Evolutionary conservation across 139 green algal species (phyloP).

Genomic region (Tetraselmis chui): DNA sequence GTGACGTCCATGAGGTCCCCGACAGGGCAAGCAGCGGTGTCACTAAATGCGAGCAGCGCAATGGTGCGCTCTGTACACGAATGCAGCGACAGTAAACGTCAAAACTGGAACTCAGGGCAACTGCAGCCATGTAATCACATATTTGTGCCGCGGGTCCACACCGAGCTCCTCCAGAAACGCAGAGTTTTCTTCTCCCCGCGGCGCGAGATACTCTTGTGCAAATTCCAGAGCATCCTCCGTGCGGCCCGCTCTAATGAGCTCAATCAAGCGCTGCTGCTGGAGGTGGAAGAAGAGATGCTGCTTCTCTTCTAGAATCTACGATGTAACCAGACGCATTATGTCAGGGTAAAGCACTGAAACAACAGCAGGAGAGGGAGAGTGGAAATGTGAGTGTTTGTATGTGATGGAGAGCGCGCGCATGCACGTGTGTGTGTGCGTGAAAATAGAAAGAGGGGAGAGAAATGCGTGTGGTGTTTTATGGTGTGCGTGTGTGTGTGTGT

Average conservation of each 20-base stretch:
- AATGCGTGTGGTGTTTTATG: too few relatives aligned
- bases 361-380: not conserved
- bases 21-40: constrained; percentile 61
- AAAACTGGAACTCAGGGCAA: not conserved
- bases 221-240: constrained; percentile 81
- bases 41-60: constrained; percentile 89
- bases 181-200: constrained; percentile 80
- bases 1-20: constrained; percentile 75
- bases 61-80: constrained; percentile 78
- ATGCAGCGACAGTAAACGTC: not conserved
- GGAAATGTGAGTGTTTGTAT: not conserved
- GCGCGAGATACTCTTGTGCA: constrained; percentile 86
- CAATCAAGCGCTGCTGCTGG: constrained; percentile 93
- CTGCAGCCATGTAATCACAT: not conserved
- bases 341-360: not conserved
- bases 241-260: constrained; percentile 79
- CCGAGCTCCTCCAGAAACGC: constrained; percentile 85
- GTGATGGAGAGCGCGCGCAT: too few relatives aligned
- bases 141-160: constrained; percentile 22
- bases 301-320: constrained; percentile 80
- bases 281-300: constrained; percentile 85
- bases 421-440: too few relatives aligned
- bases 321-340: not conserved
- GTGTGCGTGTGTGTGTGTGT: too few relatives aligned
- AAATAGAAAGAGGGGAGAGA: too few relatives aligned